Conservation (phyloP, 2,329 filamentous ascomycete genomes). For the Xylaria multiplex region DNA sequence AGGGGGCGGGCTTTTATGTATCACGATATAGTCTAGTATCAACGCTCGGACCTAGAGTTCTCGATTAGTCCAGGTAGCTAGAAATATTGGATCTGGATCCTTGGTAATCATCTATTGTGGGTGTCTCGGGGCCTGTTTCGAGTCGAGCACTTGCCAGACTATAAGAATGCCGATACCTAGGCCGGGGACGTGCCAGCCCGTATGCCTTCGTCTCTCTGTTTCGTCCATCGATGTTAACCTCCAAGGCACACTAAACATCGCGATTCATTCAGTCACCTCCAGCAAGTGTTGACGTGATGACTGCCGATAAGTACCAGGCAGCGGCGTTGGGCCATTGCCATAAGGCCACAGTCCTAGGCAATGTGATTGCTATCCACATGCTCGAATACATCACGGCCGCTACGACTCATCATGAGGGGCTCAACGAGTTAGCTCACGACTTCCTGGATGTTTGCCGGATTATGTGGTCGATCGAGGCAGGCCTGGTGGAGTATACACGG, state of each 20-base stretch:
- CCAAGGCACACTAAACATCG: constrained; percentile 6
- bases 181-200: not conserved
- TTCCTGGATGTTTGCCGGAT: constrained; percentile 74
- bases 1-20: constrained; percentile 10
- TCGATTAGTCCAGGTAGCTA: constrained; percentile 11
- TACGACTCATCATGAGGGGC: constrained; percentile 60
- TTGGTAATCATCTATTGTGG: not conserved
- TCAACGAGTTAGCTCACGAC: constrained; percentile 69
- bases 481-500: constrained; percentile 64
- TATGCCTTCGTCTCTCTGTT: constrained; percentile 6
- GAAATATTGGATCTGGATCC: constrained; percentile 17
- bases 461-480: constrained; percentile 74
- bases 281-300: constrained; percentile 38
- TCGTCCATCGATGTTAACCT: not conserved
- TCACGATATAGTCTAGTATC: constrained; percentile 2
- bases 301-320: constrained; percentile 41
- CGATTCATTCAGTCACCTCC: constrained; percentile 10
- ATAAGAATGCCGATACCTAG: constrained; percentile 10
- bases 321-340: constrained; percentile 45
- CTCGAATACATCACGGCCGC: constrained; percentile 70
- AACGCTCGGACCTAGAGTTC: constrained; percentile 19
- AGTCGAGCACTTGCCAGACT: constrained; percentile 4
- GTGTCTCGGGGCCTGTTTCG: constrained; percentile 14
- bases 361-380: constrained; percentile 72
- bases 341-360: constrained; percentile 68